Evolutionary conservation across 805 yeast genomes (phyloP), one percentile per base, ranked within the genome.

Genomic region (Saccharomycopsis sp.): DNA sequence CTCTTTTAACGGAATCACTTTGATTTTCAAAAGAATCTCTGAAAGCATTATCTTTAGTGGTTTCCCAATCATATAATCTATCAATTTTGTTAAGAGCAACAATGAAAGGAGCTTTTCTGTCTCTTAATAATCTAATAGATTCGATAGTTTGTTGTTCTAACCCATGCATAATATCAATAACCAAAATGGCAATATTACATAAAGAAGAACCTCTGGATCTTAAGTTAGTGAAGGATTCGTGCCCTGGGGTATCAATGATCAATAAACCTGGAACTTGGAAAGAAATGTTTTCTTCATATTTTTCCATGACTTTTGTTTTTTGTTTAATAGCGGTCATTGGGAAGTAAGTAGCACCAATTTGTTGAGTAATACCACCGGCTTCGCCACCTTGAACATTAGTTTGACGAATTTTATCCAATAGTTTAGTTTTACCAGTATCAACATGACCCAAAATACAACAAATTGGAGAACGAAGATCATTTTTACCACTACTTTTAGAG

Each of bases 331-430:
- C 87, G 23, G 82, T 94, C 51, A 92, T 87, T 47, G 98, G 98
- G 85, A 92, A 92, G 62, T 92, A 92, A 18, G 99, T 92, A 42
- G 99, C 99, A 76, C 99, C 99, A 59, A 92, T 92, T 67, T 92
- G 99, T 73, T 92, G 99, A 50, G 99, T 92, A 61, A 92, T 92
- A 70, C 99, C 99, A 70, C 99, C 99, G 41, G 99, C 99, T 69
- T 92, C 99, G 58, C 98, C 99, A 61, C 96, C 99, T 69, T 92
- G 99, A 47, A 92, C 99, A 58, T 92, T 92, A 31, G 97, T 92
- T 69, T 89, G 96, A 69, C 99, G 89, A 52, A 92, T 79, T 64
- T 92, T 92, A 60, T 92, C 99, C 60, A 92, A 72, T 50, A 92
- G 74, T 61, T 92, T 92, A 51, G 99, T 92, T 66, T 92, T 92